Base-by-base conservation (phyloP, 805 yeast species). In the Yamadazyma nakazawae region DNA sequence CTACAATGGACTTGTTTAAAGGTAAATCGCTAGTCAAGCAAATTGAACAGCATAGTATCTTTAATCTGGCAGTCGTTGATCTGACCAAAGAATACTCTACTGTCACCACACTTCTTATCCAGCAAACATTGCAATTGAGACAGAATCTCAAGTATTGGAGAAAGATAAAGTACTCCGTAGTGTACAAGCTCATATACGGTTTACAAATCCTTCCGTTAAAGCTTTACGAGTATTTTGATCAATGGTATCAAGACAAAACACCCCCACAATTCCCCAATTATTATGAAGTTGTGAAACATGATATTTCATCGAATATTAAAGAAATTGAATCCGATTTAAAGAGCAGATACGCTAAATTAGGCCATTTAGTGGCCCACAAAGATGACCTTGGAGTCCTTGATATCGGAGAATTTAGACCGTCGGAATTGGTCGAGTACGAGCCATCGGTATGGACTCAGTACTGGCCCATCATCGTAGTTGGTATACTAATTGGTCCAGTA, bases 381-480 rank as follows among this genome's bases (percentile, higher is more conserved):
- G 30, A 40, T 28, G 26, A 42, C 12, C 44, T 47, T 26, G 32
- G 14, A 2, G 32, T 28, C 3, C 26, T 51, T 7, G 36, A 38
- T 10, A 21, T 34, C 8, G 37, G 28, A n/a, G 40, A 40, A 12
- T 44, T 35, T 17, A 37, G 32, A 3, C 16, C 37, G 5, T n/a
- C 17, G 9, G 19, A 39, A 19, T 16, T 51, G 21, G 28, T 16
- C 12, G 18, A n/a, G 21, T 16, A 17, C 12, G 49, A 49, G 34
- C 55, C 55, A 5, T 17, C 25, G 18, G 46, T 37, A 30, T 30
- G 24, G 34, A 34, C 40, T 6, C 73, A 88, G 45, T 80, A 81
- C 63, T 90, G 96, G 96, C 88, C 91, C 1, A 47, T 77, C 0
- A 49, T 79, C 1, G 48, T 75, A 0, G 16, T 76, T 0, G 48